These are phyloP conservation scores for Schoenoplectus tabernaemontani DNA, from an alignment of 202 grass and related monocot genomes.

Conservation along the genomic window DNA sequence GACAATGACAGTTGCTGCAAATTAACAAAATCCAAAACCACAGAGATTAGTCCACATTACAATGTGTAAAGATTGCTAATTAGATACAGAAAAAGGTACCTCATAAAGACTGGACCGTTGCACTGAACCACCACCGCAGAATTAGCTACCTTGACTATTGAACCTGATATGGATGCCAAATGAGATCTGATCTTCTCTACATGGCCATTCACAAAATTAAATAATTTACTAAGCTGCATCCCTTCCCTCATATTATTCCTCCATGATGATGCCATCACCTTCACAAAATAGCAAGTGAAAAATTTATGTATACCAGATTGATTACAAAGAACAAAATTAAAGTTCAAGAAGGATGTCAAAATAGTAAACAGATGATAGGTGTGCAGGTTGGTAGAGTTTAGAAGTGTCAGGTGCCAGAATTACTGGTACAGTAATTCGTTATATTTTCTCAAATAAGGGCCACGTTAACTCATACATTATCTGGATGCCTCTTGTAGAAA, in stretches of 20 bases:
- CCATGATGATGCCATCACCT: constrained; percentile 77
- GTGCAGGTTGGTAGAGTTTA: not conserved
- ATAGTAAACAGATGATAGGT: not conserved
- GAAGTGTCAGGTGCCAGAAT: not conserved
- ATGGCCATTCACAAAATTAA: constrained; percentile 39
- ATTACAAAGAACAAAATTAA: not conserved
- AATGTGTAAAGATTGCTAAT: not conserved
- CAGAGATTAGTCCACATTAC: not conserved
- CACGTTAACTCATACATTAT: not conserved
- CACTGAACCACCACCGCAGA: not conserved
- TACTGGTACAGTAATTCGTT: not conserved
- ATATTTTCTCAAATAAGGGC: not conserved
- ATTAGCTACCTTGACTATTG: constrained; percentile 27
- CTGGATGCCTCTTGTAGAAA: not conserved
- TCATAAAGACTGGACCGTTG: constrained; percentile 40
- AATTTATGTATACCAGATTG: constrained; percentile 1
- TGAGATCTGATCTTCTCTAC: constrained; percentile 45
- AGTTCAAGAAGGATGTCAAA: constrained; percentile 4
- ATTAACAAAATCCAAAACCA: not conserved
- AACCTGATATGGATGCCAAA: constrained; percentile 36
- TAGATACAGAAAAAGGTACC: constrained; percentile 26
- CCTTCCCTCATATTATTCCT: constrained; percentile 49
- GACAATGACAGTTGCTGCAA: not conserved
- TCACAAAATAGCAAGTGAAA: constrained; percentile 10
- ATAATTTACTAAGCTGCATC: constrained; percentile 32